These are phyloP conservation scores for Pseudocercospora cruenta DNA, from an alignment of 2,329 filamentous ascomycete genomes.

Conservation along the genomic window DNA sequence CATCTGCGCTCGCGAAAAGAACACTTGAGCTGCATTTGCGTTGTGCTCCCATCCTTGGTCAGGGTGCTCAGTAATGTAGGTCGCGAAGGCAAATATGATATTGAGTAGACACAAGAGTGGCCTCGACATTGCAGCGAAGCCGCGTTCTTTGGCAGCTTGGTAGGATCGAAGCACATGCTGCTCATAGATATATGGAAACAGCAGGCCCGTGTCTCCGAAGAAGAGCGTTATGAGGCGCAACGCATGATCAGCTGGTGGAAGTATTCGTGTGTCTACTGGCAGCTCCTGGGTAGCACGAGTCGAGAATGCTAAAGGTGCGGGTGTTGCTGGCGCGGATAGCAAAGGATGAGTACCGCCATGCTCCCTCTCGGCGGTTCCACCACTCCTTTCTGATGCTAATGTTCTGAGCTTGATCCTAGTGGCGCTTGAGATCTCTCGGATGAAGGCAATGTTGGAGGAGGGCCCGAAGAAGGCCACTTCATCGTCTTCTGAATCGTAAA, in stretches of 20 bases:
- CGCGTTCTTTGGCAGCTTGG: not conserved
- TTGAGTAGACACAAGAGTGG: conserved; percentile 6
- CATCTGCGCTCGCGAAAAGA: conserved; percentile 2
- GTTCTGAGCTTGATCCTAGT: not conserved
- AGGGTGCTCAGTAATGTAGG: conserved; percentile 7
- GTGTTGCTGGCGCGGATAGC: not conserved
- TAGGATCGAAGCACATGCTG: conserved; percentile 3
- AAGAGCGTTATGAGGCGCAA: conserved; percentile 3
- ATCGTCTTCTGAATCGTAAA: not conserved
- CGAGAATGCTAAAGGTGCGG: not conserved
- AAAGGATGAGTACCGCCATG: not conserved
- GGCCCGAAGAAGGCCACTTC: not conserved
- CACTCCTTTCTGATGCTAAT: not conserved
- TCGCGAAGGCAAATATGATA: conserved; percentile 13
- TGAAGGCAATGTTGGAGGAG: conserved; percentile 6
- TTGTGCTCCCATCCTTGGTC: not conserved
- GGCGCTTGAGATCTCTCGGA: not conserved
- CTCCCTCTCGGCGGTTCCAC: not conserved
- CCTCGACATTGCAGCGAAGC: not conserved
- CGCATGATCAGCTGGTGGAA: not conserved
- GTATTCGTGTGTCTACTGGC: not conserved
- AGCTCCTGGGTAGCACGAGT: not conserved
- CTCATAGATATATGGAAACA: conserved; percentile 9
- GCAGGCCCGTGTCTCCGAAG: conserved; percentile 10
- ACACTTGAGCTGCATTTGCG: conserved; percentile 1